Evolutionary conservation across 2,329 filamentous ascomycete species (phyloP).

Genomic region (Lojkania enalia): DNA sequence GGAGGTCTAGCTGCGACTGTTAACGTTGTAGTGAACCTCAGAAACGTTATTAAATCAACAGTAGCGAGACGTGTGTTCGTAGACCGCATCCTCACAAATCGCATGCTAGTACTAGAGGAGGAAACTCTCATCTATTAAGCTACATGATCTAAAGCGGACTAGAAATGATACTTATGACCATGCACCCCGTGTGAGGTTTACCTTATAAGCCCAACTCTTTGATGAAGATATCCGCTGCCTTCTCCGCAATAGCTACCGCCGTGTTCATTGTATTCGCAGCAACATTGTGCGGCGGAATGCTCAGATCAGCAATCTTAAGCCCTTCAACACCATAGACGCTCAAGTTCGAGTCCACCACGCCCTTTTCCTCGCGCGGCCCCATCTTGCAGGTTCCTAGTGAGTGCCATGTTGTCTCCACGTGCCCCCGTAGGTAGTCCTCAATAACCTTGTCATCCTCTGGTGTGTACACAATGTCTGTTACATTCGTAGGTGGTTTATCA

Average conservation of each 20-base stretch:
- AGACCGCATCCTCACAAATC: too few relatives aligned
- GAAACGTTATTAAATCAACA: too few relatives aligned
- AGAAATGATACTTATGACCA: too few relatives aligned
- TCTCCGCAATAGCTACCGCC: constrained; percentile 23
- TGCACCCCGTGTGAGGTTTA: too few relatives aligned
- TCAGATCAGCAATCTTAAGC: constrained; percentile 29
- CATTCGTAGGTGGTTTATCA: constrained; percentile 29
- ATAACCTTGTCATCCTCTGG: constrained; percentile 55
- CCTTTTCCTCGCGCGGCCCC: constrained; percentile 23
- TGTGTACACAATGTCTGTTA: constrained; percentile 52
- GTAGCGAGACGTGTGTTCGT: too few relatives aligned
- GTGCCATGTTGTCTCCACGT: constrained; percentile 46
- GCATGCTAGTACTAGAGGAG: too few relatives aligned
- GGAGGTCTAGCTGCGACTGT: too few relatives aligned
- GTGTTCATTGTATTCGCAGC: constrained; percentile 32
- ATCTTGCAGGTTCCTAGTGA: constrained; percentile 39
- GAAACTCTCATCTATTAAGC: too few relatives aligned
- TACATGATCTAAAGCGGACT: too few relatives aligned
- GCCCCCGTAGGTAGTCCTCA: constrained; percentile 46
- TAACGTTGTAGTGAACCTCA: too few relatives aligned
- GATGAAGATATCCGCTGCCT: constrained; percentile 36
- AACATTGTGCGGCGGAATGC: constrained; percentile 23
- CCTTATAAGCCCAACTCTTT: constrained; percentile 32
- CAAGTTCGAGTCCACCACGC: constrained; percentile 26
- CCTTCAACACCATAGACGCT: constrained; percentile 23